These are phyloP conservation scores for Eimeria necatrix DNA, from an alignment of 169 alveolate genomes.

Conservation along the genomic window DNA sequence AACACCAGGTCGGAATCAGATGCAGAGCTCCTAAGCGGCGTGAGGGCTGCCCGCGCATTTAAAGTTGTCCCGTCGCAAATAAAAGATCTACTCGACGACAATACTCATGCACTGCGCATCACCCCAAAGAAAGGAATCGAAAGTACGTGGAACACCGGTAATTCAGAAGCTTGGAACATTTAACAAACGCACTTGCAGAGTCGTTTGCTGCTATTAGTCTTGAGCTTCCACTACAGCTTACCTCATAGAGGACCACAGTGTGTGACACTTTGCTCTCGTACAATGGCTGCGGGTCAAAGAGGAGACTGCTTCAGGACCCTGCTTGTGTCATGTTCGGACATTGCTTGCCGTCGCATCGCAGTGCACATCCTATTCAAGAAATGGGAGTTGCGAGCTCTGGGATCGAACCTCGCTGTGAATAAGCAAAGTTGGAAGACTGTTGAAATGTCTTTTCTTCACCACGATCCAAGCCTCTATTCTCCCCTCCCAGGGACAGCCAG, in stretches of 20 bases:
- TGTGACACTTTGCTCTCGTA: too few relatives aligned
- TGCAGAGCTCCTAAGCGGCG: slow-evolving; percentile 44
- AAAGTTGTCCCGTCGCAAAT: slow-evolving; percentile 78
- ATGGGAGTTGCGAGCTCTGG: slow-evolving; percentile 83
- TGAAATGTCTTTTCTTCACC: slow-evolving; percentile 78
- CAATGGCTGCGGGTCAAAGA: too few relatives aligned
- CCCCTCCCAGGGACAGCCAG: slow-evolving; percentile 37
- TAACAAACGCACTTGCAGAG: too few relatives aligned
- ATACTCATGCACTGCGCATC: slow-evolving; percentile 77
- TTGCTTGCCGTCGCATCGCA: slow-evolving; percentile 5
- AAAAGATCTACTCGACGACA: slow-evolving; percentile 63
- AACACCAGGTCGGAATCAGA: slow-evolving; percentile 49
- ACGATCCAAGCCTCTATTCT: slow-evolving; percentile 59
- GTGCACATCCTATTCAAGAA: slow-evolving; percentile 82
- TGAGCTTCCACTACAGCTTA: too few relatives aligned
- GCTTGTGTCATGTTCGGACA: neutral
- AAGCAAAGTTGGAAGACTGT: slow-evolving; percentile 80
- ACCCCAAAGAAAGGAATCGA: slow-evolving; percentile 77
- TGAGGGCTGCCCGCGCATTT: slow-evolving; percentile 72
- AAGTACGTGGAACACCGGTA: neutral
- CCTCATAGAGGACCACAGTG: too few relatives aligned
- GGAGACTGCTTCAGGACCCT: too few relatives aligned
- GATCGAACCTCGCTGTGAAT: slow-evolving; percentile 73
- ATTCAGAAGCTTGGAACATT: too few relatives aligned
- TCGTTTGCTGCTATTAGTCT: too few relatives aligned